A percentile compares a stretch with the other conserved stretches of the same genome.
Conservation (phyloP, 2,329 filamentous ascomycete species). For the Diaporthe helianthi region DNA sequence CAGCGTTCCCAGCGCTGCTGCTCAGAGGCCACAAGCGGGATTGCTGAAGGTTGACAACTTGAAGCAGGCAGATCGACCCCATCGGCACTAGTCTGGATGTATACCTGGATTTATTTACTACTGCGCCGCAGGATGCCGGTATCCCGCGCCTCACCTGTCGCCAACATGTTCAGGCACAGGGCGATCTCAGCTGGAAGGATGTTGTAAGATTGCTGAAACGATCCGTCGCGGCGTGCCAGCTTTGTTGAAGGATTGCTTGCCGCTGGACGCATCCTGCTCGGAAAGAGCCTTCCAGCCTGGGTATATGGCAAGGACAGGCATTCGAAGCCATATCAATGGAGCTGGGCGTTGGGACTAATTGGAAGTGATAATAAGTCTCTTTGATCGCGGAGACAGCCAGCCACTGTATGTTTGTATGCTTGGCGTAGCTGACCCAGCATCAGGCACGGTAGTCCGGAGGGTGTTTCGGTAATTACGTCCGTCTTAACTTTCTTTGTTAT, state of each 20-base stretch:
- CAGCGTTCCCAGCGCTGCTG: background rate
- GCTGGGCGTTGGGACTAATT: background rate
- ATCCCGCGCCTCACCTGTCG: background rate
- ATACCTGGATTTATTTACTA: background rate
- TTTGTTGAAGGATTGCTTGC: background rate
- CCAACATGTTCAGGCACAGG: background rate
- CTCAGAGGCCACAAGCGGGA: background rate
- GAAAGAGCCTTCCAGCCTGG: background rate
- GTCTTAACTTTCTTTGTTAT: background rate
- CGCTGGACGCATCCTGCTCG: background rate
- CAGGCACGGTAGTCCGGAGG: background rate
- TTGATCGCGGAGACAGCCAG: background rate
- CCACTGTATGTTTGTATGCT: background rate
- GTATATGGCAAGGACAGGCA: background rate
- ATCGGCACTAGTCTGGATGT: no score
- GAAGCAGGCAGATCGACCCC: background rate
- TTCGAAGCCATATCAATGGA: background rate
- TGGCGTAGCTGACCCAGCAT: slow-evolving; percentile 1
- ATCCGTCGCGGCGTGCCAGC: slow-evolving; percentile 17
- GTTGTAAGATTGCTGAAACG: slow-evolving; percentile 24
- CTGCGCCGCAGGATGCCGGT: slow-evolving; percentile 17
- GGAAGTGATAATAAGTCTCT: background rate
- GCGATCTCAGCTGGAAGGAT: background rate
- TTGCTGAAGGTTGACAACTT: background rate
- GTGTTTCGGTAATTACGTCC: background rate